Evolutionary conservation across 2,329 filamentous ascomycete species (phyloP).

Genomic region (Diaporthe vexans): DNA sequence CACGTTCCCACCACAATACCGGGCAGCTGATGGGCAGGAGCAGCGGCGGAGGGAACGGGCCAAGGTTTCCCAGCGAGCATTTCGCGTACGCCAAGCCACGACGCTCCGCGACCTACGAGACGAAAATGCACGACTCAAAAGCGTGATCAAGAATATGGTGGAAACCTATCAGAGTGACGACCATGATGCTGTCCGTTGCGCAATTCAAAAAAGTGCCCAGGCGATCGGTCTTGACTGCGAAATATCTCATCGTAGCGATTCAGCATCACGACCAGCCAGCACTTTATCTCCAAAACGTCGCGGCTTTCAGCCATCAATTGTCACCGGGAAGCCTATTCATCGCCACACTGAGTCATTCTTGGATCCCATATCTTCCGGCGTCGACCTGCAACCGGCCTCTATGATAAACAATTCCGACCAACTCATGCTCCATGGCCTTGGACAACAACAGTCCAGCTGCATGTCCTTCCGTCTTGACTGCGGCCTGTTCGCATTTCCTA

Average conservation of each 20-base stretch:
- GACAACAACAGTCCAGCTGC: background rate
- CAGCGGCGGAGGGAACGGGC: constrained; percentile 30
- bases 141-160: background rate
- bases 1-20: no score
- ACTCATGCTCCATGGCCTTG: background rate
- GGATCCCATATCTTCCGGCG: background rate
- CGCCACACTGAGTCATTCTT: no score
- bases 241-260: background rate
- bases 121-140: constrained; percentile 13
- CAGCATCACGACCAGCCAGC: background rate
- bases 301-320: background rate
- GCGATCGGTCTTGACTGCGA: background rate
- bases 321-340: background rate
- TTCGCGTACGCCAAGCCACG: constrained; percentile 22
- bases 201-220: background rate
- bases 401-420: background rate
- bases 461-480: background rate
- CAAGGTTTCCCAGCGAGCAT: constrained; percentile 24
- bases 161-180: background rate
- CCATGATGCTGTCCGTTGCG: background rate
- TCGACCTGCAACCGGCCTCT: background rate
- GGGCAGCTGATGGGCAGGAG: background rate
- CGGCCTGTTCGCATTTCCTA: background rate
- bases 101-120: constrained; percentile 9
- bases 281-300: background rate